Conservation (phyloP, 1,284 basidiomycete genomes). For the Cryptococcus maquisensis region DNA sequence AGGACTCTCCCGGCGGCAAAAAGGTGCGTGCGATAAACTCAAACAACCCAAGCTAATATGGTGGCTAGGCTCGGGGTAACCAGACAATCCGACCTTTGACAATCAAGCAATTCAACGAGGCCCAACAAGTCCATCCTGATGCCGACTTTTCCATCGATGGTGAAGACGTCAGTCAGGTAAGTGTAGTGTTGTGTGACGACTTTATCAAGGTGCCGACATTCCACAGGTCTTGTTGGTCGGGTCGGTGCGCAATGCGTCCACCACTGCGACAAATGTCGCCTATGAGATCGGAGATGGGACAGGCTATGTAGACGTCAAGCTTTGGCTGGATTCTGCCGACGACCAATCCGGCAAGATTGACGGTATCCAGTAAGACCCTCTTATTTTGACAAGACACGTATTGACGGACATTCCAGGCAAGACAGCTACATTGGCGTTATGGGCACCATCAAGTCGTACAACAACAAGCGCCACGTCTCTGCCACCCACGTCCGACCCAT, state of each 20-base stretch:
- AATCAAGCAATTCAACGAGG: conserved; percentile 70
- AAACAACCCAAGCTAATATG: neutral
- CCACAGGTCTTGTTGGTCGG: conserved; percentile 67
- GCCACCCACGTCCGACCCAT: conserved; percentile 66
- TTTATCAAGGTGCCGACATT: neutral
- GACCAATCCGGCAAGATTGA: conserved; percentile 56
- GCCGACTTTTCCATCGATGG: conserved; percentile 83
- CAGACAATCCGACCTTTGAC: conserved; percentile 81
- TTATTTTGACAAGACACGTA: neutral
- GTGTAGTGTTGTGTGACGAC: conserved; percentile 18
- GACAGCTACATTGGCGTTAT: conserved; percentile 76
- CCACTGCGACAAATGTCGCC: conserved; percentile 74
- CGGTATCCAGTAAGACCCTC: conserved; percentile 48
- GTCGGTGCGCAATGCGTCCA: conserved; percentile 65
- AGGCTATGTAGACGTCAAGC: conserved; percentile 77
- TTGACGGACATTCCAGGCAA: conserved; percentile 54
- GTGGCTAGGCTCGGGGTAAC: conserved; percentile 39
- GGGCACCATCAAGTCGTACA: conserved; percentile 84
- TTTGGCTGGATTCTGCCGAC: conserved; percentile 74
- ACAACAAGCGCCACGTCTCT: conserved; percentile 75
- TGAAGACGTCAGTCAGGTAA: conserved; percentile 72
- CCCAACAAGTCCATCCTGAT: conserved; percentile 78
- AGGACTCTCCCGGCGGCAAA: conserved; percentile 39
- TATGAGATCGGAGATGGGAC: conserved; percentile 87
- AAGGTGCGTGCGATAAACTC: conserved; percentile 9